Base-by-base conservation (phyloP, 306 rosid genomes). In the Mimosa bimucronata region DNA sequence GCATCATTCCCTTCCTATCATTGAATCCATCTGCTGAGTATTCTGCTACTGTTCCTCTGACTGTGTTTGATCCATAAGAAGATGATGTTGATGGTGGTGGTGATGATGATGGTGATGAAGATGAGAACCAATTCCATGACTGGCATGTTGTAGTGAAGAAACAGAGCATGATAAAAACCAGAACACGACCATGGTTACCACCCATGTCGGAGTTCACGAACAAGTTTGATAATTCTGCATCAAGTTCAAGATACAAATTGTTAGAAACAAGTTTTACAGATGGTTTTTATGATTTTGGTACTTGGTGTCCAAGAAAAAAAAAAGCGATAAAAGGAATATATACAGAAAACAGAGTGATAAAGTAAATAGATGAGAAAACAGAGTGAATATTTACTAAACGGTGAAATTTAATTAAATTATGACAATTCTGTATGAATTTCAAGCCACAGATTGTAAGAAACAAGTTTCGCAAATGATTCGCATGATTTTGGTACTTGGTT, bases 111-210 rank as follows among this genome's bases (percentile, higher is more conserved):
- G 89, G 86, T 61, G 90, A 88, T 82, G 89, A 88, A 31, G 90
- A 88, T 58, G 89, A 83, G 77, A 83, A 90, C 94, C 94, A 92
- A 44, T 87, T 80, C 94, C 94, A 89, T 23, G 94, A 86, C 25
- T 92, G 83, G 38, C 88, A 80, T 57, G 57, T 15, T 48, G n/a
- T 79, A 7, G 70, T 75, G 3, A 58, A 67, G 57, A 74, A 61
- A 18, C 73, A 85, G 10, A 79, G 23, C 26, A 88, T 25, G 53
- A 86, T n/a, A 21, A 88, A 42, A 71, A 81, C 52, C 34, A 86
- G 72, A 80, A 83, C 82, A 61, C 0, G 75, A 37, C 2, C 50
- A 53, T 52, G 61, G 42, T 29, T 9, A 29, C 73, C 80, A 29
- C 70, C 83, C 94, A 92, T 92, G 16, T 77, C 30, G 46, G 42